Evolutionary conservation across 139 green algal species (phyloP), one percentile per base, ranked within the genome.

Genomic region (Coccomyxa sp.): DNA sequence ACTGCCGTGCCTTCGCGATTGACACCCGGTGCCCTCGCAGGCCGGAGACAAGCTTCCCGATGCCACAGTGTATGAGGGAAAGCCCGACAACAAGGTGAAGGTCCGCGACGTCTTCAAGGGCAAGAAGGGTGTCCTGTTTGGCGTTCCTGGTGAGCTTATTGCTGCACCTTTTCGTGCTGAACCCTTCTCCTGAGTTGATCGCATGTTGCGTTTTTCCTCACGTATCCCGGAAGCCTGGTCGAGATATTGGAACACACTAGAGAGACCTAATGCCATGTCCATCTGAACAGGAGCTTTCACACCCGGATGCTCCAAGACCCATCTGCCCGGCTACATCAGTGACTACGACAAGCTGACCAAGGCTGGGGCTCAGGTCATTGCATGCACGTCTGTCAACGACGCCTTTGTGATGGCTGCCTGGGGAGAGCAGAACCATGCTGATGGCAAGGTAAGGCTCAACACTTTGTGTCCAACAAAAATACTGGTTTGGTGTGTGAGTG

Each of bases 51-150:
- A 39, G 29, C 41, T 78, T 41, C 89, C 89, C 0, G 81, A 89
- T 37, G 71, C 88, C 12, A 79, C 83, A 12, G 44, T 93, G 39
- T 85, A 83, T 16, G 82, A 92, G 76, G 79, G 77, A 7, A 78
- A 39, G 12, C 86, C 86, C 1, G 54, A 79, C 44, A 78, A 78
- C 2, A 73, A 75, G 39, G 71, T 90, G 7, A 86, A 68, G 68
- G 40, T 80, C 29, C 64, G 44, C 12, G 83, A 92, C n/a, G 55
- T 95, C 6, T 92, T 86, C 77, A 72, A 75, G 37, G 89, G 87
- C 33, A 97, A 97, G 82, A 96, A 95, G 79, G 86, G 84, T 37
- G 85, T 97, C 37, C 78, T 94, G 2, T 90, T 94, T n/a, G 86
- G 80, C 7, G 90, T 94, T 35, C 90, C 90, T 7, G 88, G 86